Evolutionary conservation across 805 yeast genomes (phyloP).

Genomic region (Ogataea wickerhamii): DNA sequence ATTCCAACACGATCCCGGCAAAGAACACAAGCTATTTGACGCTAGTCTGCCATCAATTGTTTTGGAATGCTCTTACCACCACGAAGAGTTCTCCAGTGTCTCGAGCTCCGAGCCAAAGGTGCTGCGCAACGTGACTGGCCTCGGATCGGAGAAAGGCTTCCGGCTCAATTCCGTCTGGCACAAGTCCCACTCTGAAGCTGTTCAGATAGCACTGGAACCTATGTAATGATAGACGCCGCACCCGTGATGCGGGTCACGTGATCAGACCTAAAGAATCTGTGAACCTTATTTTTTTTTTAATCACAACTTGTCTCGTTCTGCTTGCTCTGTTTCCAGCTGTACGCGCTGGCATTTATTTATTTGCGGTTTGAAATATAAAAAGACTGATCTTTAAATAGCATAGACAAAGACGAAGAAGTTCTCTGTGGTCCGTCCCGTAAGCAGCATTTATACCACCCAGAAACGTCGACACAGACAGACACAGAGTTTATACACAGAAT

Average conservation of each 20-base stretch:
- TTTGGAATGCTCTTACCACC: slow-evolving; percentile 25
- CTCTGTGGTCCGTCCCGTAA: too few species aligned
- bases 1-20: slow-evolving; percentile 15
- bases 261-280: too few species aligned
- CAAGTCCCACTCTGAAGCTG: slow-evolving; percentile 30
- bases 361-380: too few species aligned
- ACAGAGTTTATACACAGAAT: too few species aligned
- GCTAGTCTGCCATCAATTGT: slow-evolving; percentile 6
- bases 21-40: not conserved
- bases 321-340: too few species aligned
- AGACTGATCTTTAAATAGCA: not conserved
- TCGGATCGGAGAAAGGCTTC: slow-evolving; percentile 36
- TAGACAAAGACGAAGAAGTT: too few species aligned
- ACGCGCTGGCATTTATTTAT: not conserved
- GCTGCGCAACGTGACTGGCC: slow-evolving; percentile 25
- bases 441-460: too few species aligned
- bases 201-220: slow-evolving; percentile 14
- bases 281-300: too few species aligned
- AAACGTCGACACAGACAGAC: too few species aligned
- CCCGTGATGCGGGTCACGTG: too few species aligned
- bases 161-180: slow-evolving; percentile 29
- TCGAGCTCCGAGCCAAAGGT: slow-evolving; percentile 3
- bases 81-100: slow-evolving; percentile 9
- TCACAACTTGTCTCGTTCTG: too few species aligned
- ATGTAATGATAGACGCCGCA: too few species aligned